These are phyloP conservation scores for Nevesoporus exiguus DNA, from an alignment of 768 basidiomycete species.

Conservation along the genomic window DNA sequence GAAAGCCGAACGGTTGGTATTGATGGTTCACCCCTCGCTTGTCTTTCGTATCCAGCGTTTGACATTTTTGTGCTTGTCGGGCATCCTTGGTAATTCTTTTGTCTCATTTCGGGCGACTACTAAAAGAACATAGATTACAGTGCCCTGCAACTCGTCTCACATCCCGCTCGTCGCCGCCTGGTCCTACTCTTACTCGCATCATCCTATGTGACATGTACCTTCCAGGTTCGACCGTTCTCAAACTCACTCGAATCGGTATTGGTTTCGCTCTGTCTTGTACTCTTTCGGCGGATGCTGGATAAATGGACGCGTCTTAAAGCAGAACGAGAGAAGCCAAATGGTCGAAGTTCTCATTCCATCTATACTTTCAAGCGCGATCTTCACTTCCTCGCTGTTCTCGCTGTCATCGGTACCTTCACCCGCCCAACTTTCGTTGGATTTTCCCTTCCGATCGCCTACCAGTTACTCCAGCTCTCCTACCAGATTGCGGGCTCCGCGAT, in stretches of 20 bases:
- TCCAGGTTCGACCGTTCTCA: slow-evolving; percentile 40
- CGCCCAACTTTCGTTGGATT: slow-evolving; percentile 37
- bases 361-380: slow-evolving; percentile 15
- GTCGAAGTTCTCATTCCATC: background rate
- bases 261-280: slow-evolving; percentile 29
- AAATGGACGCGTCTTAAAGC: background rate
- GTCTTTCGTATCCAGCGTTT: slow-evolving; percentile 33
- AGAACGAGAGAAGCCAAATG: background rate
- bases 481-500: slow-evolving; percentile 9
- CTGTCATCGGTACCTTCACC: slow-evolving; percentile 32
- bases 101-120: background rate
- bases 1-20: slow-evolving; percentile 11
- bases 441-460: slow-evolving; percentile 29
- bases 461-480: slow-evolving; percentile 19
- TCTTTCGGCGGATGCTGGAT: slow-evolving; percentile 20
- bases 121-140: slow-evolving; percentile 25
- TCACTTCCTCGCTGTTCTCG: slow-evolving; percentile 26
- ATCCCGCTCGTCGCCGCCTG: slow-evolving; percentile 16
- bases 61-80: slow-evolving; percentile 30
- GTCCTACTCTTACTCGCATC: slow-evolving; percentile 32
- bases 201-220: slow-evolving; percentile 36
- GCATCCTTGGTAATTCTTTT: slow-evolving; percentile 30
- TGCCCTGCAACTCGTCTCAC: slow-evolving; percentile 19
- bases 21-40: slow-evolving; percentile 5
- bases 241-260: slow-evolving; percentile 36